Evolutionary conservation across 805 yeast genomes (phyloP).

Genomic region (Hanseniaspora singularis): DNA sequence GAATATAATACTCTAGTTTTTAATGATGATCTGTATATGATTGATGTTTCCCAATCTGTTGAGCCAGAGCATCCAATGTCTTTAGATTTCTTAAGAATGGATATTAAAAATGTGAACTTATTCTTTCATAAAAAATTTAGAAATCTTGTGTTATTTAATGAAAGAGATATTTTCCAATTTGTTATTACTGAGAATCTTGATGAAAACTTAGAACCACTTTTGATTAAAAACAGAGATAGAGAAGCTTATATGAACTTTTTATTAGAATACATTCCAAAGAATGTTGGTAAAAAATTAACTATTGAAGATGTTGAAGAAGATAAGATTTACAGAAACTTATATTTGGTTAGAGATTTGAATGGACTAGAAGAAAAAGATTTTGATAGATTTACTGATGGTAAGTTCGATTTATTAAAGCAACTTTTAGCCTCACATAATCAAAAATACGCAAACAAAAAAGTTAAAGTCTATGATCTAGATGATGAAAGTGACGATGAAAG

Average conservation of each 20-base stretch:
- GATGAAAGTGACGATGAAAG: conserved; percentile 20
- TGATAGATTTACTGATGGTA: conserved; percentile 63
- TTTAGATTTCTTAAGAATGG: conserved; percentile 90
- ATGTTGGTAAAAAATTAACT: conserved; percentile 44
- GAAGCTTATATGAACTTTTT: conserved; percentile 26
- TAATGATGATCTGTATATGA: conserved; percentile 61
- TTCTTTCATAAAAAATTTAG: conserved; percentile 51
- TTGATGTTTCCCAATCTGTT: conserved; percentile 94
- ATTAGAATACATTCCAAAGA: conserved; percentile 30
- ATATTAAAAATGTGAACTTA: conserved; percentile 86
- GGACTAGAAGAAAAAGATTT: conserved; percentile 85
- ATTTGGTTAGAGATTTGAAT: conserved; percentile 66
- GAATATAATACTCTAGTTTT: conserved; percentile 91
- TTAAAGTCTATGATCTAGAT: conserved; percentile 26
- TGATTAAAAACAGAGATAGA: conserved; percentile 30
- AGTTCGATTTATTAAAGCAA: conserved; percentile 63
- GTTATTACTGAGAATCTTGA: conserved; percentile 42
- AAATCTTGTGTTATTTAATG: conserved; percentile 67
- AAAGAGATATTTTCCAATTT: conserved; percentile 68
- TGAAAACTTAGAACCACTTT: conserved; percentile 16
- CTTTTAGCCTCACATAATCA: conserved; percentile 38
- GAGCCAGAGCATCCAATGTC: conserved; percentile 98
- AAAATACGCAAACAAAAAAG: conserved; percentile 19
- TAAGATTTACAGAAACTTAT: conserved; percentile 73
- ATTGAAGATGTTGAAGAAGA: conserved; percentile 58